phyloP scores from a whole-genome alignment of 2,329 filamentous ascomycete genomes.

The Hypoxylon sp. region DNA sequence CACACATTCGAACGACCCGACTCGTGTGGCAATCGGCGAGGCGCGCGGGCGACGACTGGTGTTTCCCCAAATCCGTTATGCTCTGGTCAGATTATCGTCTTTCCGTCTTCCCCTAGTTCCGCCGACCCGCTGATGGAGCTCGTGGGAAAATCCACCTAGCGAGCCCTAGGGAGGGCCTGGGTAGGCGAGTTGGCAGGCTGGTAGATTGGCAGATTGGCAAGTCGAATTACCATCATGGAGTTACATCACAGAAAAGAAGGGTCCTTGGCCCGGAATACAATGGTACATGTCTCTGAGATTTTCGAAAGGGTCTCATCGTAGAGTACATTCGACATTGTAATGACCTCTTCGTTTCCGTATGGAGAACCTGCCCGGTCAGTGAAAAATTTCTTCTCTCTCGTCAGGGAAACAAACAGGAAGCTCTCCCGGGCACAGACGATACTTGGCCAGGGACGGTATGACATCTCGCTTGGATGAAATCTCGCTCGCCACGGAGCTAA shows the following conservation, averaged over 20 bases:
- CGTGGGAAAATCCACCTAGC: too few species aligned
- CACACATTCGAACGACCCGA: conserved; percentile 25
- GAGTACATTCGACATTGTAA: too few species aligned
- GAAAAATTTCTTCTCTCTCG: too few species aligned
- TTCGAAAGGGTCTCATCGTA: too few species aligned
- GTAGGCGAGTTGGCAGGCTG: too few species aligned
- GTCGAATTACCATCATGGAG: conserved; percentile 30
- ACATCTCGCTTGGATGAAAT: conserved; percentile 33
- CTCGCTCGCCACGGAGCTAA: conserved; percentile 21
- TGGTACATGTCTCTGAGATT: not conserved
- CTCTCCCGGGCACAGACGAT: conserved; percentile 28
- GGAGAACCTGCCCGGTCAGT: not conserved
- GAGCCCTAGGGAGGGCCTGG: too few species aligned
- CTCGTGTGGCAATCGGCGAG: conserved; percentile 32
- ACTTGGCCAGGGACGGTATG: conserved; percentile 27
- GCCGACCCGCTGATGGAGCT: conserved; percentile 39
- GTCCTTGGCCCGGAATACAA: conserved; percentile 16
- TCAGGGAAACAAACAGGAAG: conserved; percentile 23
- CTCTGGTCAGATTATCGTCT: conserved; percentile 37
- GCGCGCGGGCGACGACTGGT: conserved; percentile 31
- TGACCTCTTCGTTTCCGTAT: too few species aligned
- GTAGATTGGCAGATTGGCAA: too few species aligned
- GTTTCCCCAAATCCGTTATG: conserved; percentile 37
- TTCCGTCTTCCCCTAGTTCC: conserved; percentile 45
- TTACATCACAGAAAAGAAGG: conserved; percentile 27